These are phyloP conservation scores for Aspergillus alliaceus DNA, from an alignment of 2,329 filamentous ascomycete species.

Conservation along the genomic window DNA sequence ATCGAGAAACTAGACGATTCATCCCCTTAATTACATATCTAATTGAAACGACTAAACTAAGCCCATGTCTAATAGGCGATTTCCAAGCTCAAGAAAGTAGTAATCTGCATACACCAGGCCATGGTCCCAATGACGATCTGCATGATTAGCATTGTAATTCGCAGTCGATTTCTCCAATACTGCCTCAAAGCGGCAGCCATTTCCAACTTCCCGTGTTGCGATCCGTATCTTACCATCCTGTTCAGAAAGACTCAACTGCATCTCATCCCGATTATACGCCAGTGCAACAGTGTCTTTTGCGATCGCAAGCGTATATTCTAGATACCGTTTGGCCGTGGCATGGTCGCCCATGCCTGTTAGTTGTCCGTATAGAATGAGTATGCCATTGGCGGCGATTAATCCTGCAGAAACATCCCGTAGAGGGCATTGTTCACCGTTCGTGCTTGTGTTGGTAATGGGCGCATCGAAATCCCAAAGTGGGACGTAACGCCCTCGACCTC, in stretches of 20 bases:
- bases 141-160: constrained; percentile 40
- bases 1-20: no score
- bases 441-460: constrained; percentile 17
- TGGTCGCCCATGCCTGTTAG: constrained; percentile 5
- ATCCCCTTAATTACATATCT: no score
- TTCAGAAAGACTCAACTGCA: neutral
- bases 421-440: neutral
- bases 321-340: constrained; percentile 2
- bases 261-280: neutral
- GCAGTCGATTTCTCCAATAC: constrained; percentile 40
- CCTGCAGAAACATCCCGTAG: constrained; percentile 43
- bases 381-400: constrained; percentile 43
- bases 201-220: constrained; percentile 10
- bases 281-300: constrained; percentile 11
- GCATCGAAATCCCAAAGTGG: constrained; percentile 46
- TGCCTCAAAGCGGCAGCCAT: constrained; percentile 32
- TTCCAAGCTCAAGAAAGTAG: constrained; percentile 44
- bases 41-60: constrained; percentile 3
- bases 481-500: constrained; percentile 13
- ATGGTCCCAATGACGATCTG: constrained; percentile 37
- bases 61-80: constrained; percentile 36
- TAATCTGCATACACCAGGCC: constrained; percentile 47
- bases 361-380: constrained; percentile 39
- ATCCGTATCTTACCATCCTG: neutral
- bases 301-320: constrained; percentile 9